phyloP scores from a whole-genome alignment of 805 yeast genomes.

The Lachancea kluyveri region DNA sequence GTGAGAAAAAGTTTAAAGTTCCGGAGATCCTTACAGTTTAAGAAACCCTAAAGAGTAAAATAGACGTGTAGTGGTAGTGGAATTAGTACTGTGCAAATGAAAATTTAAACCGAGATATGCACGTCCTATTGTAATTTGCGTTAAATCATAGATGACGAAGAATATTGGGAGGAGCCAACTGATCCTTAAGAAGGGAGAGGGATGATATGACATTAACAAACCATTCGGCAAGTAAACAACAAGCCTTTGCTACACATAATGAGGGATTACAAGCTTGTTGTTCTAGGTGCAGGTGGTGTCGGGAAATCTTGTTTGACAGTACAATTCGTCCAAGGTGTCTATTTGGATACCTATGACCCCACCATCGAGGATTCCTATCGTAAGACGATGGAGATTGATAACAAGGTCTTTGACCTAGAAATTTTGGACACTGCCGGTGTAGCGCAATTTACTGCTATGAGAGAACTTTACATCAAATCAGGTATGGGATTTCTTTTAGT shows the following conservation, averaged over 20 bases:
- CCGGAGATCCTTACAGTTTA: too few species aligned
- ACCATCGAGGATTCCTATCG: constrained; percentile 91
- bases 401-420: constrained; percentile 70
- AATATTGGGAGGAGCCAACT: too few species aligned
- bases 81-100: too few species aligned
- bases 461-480: constrained; percentile 92
- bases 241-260: constrained; percentile 9
- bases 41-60: too few species aligned
- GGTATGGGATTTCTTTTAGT: constrained; percentile 92
- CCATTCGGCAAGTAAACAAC: too few species aligned
- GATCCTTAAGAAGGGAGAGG: too few species aligned
- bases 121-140: too few species aligned
- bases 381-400: constrained; percentile 80
- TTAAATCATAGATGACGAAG: too few species aligned
- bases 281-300: constrained; percentile 95
- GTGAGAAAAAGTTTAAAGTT: too few species aligned
- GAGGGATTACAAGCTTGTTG: constrained; percentile 82
- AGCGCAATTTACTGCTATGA: constrained; percentile 90
- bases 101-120: too few species aligned
- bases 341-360: constrained; percentile 89
- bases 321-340: constrained; percentile 85
- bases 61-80: too few species aligned
- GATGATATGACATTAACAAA: too few species aligned
- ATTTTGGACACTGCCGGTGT: constrained; percentile 98
- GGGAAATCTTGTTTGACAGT: constrained; percentile 93